A percentile compares a stretch with the other conserved stretches of the same genome.
These are phyloP conservation scores for Paramecium pentaurelia DNA, from an alignment of 73 alveolate species.

Conservation along the genomic window DNA sequence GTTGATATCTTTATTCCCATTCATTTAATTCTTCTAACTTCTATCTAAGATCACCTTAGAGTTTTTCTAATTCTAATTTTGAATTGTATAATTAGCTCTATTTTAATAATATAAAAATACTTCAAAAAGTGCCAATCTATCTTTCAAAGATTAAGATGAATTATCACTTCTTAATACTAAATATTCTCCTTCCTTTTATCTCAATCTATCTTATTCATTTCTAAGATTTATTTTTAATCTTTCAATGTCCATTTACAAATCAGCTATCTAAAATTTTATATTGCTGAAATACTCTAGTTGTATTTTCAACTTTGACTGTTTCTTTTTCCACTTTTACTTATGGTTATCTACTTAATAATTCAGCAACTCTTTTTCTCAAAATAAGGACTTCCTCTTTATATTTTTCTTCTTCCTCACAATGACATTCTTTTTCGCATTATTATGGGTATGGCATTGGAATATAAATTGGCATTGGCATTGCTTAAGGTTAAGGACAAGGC, in stretches of 20 bases:
- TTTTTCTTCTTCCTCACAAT: conserved; percentile 16
- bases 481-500: conserved; percentile 5
- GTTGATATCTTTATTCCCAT: conserved; percentile 14
- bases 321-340: conserved; percentile 14
- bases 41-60: neutral
- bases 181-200: neutral
- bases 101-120: neutral
- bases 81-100: neutral
- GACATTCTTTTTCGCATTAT: conserved; percentile 12
- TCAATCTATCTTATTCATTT: neutral
- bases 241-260: neutral
- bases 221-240: neutral
- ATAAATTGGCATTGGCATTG: conserved; percentile 7
- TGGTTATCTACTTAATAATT: conserved; percentile 23
- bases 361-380: conserved; percentile 38
- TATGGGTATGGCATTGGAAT: neutral
- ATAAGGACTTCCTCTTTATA: neutral
- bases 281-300: neutral
- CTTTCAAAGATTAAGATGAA: neutral
- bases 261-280: neutral
- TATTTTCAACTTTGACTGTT: conserved; percentile 9
- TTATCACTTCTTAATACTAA: neutral
- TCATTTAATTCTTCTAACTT: neutral
- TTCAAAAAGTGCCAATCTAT: neutral
- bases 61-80: neutral